These are phyloP conservation scores for Mycena olivaceomarginata DNA, from an alignment of 768 basidiomycete species.

Conservation along the genomic window DNA sequence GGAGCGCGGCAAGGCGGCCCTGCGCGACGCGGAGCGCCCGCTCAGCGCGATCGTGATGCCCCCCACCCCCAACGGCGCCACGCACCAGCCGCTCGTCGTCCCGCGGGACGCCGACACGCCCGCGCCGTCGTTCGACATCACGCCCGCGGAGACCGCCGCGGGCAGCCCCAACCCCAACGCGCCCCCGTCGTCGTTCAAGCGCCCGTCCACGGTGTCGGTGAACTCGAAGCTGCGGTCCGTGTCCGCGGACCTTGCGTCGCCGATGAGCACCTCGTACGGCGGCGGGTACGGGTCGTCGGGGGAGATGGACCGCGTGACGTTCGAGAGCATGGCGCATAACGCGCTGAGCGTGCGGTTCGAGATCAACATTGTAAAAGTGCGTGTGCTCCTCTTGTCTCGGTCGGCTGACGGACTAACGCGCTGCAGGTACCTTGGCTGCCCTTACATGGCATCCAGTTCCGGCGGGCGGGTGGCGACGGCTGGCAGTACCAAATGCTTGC, in stretches of 20 bases:
- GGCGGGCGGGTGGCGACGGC: constrained; percentile 91
- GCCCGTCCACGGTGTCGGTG: constrained; percentile 62
- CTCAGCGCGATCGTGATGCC: constrained; percentile 68
- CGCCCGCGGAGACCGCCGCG: constrained; percentile 32
- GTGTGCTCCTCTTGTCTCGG: constrained; percentile 52
- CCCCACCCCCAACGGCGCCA: constrained; percentile 81
- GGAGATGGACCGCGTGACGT: constrained; percentile 79
- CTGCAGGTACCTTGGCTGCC: constrained; percentile 93
- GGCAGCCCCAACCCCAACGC: background rate
- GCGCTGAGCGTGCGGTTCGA: constrained; percentile 95
- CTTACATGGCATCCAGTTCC: constrained; percentile 97
- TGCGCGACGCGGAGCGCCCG: constrained; percentile 57
- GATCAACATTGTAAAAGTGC: constrained; percentile 96
- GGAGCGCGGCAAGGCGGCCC: constrained; percentile 61
- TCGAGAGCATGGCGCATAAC: constrained; percentile 85
- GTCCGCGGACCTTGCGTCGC: constrained; percentile 27
- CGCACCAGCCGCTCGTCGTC: constrained; percentile 46
- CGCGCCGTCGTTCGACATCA: no score
- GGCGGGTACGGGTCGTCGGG: constrained; percentile 66
- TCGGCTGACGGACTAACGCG: constrained; percentile 31
- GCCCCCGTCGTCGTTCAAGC: constrained; percentile 50
- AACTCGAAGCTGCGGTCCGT: constrained; percentile 78
- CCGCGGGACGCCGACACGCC: constrained; percentile 46
- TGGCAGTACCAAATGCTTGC: constrained; percentile 99
- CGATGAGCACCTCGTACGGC: constrained; percentile 47